Conservation (phyloP, 1,284 basidiomycete genomes). For the Ceratobasidium sp. region DNA sequence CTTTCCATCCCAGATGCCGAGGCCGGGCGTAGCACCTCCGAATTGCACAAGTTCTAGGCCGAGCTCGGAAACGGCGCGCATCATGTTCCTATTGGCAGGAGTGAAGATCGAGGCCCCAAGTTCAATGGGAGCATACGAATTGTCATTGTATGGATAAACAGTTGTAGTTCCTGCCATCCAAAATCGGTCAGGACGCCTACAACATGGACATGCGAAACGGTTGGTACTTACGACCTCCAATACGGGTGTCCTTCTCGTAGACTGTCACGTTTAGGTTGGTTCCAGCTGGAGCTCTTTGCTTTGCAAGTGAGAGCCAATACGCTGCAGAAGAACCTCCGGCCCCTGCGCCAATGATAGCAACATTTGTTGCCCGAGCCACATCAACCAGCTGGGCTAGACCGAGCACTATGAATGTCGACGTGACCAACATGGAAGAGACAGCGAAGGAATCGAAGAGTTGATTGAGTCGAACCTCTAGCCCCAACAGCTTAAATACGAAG, state of each 20-base stretch:
- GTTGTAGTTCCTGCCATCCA: constrained; percentile 72
- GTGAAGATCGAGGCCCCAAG: constrained; percentile 94
- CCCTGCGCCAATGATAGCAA: constrained; percentile 80
- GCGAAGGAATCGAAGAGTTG: constrained; percentile 13
- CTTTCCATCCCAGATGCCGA: constrained; percentile 88
- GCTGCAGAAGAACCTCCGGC: constrained; percentile 84
- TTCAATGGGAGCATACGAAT: constrained; percentile 66
- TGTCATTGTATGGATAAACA: constrained; percentile 82
- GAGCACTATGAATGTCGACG: not conserved
- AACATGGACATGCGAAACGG: not conserved
- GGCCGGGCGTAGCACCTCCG: constrained; percentile 65
- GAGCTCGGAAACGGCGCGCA: constrained; percentile 84
- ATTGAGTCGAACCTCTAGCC: not conserved
- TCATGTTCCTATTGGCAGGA: constrained; percentile 81
- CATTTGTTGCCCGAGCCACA: constrained; percentile 25
- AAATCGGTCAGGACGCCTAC: not conserved
- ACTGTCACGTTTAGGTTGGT: constrained; percentile 76
- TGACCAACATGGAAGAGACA: constrained; percentile 1
- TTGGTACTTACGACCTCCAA: constrained; percentile 82
- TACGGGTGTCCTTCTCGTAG: constrained; percentile 78
- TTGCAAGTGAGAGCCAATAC: constrained; percentile 77
- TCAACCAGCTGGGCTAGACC: constrained; percentile 20
- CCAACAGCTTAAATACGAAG: not conserved
- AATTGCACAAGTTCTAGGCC: constrained; percentile 73
- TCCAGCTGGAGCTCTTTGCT: constrained; percentile 75